Percentiles rank a stretch among this genome's conserved stretches.
phyloP scores from a whole-genome alignment of 2,329 filamentous ascomycete species.

The Aspergillus eucalypticola region DNA sequence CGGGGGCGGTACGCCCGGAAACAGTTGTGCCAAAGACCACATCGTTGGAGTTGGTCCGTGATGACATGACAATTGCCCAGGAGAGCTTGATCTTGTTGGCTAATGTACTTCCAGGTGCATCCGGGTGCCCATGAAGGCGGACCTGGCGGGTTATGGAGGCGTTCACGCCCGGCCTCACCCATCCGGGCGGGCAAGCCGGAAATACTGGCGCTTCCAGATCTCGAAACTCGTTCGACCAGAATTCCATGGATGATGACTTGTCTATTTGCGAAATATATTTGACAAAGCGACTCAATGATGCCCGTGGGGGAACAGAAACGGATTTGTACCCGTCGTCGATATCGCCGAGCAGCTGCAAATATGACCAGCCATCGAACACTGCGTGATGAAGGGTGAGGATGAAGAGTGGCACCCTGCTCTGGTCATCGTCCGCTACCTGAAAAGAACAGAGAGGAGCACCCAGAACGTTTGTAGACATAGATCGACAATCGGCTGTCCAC shows the following conservation, averaged over 20 bases:
- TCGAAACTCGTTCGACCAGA: too few relatives aligned
- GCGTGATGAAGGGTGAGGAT: slow-evolving; percentile 46
- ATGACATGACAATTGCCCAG: slow-evolving; percentile 40
- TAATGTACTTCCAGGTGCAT: not conserved
- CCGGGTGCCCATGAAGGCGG: too few relatives aligned
- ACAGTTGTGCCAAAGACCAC: slow-evolving; percentile 44
- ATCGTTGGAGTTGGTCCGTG: slow-evolving; percentile 38
- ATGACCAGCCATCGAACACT: slow-evolving; percentile 42
- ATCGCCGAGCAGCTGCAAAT: slow-evolving; percentile 18
- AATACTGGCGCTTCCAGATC: slow-evolving; percentile 7
- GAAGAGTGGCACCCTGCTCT: slow-evolving; percentile 22
- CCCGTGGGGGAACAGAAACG: too few relatives aligned
- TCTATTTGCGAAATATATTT: too few relatives aligned
- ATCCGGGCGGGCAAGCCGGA: too few relatives aligned
- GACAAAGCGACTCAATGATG: too few relatives aligned
- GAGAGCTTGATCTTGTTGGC: slow-evolving; percentile 22
- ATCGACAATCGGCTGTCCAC: not conserved
- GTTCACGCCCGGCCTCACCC: too few relatives aligned
- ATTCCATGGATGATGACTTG: too few relatives aligned
- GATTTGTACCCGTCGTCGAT: not conserved
- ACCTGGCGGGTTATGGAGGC: too few relatives aligned
- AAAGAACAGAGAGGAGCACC: too few relatives aligned
- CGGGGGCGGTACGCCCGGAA: slow-evolving; percentile 40
- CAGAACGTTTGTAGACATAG: not conserved
- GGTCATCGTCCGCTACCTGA: not conserved